Percentiles rank a stretch among this genome's conserved stretches.
These are phyloP conservation scores for Trichophyton verrucosum DNA, from an alignment of 2,329 filamentous ascomycete genomes.

Conservation along the genomic window DNA sequence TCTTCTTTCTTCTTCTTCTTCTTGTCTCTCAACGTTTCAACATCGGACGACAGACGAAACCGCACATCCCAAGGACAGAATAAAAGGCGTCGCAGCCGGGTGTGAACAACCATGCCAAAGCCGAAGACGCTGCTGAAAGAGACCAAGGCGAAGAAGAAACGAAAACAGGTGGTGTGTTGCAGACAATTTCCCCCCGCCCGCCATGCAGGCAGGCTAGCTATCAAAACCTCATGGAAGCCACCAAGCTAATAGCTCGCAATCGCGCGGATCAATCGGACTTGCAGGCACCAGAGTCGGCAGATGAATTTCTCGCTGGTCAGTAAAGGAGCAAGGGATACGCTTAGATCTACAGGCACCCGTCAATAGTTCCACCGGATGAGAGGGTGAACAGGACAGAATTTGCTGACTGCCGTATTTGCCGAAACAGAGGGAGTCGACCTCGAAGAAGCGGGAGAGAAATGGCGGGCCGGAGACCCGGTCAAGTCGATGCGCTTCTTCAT, in stretches of 20 bases:
- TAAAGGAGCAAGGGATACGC: neutral
- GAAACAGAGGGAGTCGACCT: conserved; percentile 50
- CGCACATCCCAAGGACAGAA: neutral
- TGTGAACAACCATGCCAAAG: conserved; percentile 24
- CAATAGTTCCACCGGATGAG: neutral
- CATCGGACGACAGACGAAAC: neutral
- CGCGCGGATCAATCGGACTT: neutral
- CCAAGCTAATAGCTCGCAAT: conserved; percentile 5
- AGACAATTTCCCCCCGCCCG: neutral
- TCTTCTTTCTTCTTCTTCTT: neutral
- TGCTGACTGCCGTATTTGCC: neutral
- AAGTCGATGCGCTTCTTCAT: conserved; percentile 50
- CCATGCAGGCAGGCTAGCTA: neutral
- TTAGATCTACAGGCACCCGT: neutral
- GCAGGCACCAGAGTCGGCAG: conserved; percentile 44
- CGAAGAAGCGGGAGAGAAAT: conserved; percentile 63
- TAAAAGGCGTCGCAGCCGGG: neutral
- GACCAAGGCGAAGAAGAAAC: conserved; percentile 33
- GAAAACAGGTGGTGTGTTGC: conserved; percentile 26
- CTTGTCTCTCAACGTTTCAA: neutral
- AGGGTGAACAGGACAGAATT: neutral
- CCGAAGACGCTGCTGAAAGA: conserved; percentile 30
- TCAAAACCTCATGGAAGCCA: neutral
- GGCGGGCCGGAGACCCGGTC: conserved; percentile 56
- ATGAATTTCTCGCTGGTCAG: conserved; percentile 54